Conservation (phyloP, 2,329 filamentous ascomycete genomes). For the Aspergillus novoparasiticus region DNA sequence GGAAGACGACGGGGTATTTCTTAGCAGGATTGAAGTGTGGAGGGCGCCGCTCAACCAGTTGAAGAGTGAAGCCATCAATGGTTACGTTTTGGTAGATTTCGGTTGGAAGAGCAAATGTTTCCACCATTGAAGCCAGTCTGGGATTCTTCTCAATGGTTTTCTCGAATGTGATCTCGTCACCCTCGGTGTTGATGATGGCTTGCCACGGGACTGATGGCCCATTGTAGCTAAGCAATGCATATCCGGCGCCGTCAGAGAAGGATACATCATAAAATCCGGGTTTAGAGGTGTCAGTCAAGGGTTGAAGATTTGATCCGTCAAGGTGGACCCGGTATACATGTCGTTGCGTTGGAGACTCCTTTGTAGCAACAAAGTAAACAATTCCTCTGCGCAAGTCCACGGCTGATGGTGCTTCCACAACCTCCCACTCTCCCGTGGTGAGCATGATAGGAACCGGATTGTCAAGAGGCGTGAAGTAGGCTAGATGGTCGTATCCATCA, state of each 20-base stretch:
- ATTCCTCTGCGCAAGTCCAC: conserved; percentile 83
- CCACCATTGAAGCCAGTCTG: conserved; percentile 67
- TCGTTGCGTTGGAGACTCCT: conserved; percentile 83
- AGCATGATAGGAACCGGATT: conserved; percentile 80
- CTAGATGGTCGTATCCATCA: conserved; percentile 85
- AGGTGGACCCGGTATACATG: conserved; percentile 90
- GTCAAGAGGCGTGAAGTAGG: conserved; percentile 88
- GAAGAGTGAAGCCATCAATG: conserved; percentile 74
- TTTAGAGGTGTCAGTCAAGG: conserved; percentile 72
- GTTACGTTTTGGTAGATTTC: conserved; percentile 81
- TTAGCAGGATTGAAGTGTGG: conserved; percentile 82
- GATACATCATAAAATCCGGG: conserved; percentile 80
- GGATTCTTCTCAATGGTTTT: conserved; percentile 78
- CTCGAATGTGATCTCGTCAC: conserved; percentile 65
- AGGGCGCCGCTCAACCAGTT: conserved; percentile 81
- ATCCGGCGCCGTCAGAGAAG: conserved; percentile 81
- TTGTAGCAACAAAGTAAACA: conserved; percentile 88
- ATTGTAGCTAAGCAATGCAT: conserved; percentile 78
- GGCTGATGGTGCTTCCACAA: conserved; percentile 79
- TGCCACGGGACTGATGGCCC: conserved; percentile 90
- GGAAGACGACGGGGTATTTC: conserved; percentile 92
- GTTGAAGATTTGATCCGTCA: conserved; percentile 70
- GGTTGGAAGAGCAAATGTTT: conserved; percentile 78
- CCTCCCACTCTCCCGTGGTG: conserved; percentile 89
- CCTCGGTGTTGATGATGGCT: conserved; percentile 82